These are phyloP conservation scores for Myriosclerotinia scirpicola DNA, from an alignment of 2,329 filamentous ascomycete species.

Conservation along the genomic window DNA sequence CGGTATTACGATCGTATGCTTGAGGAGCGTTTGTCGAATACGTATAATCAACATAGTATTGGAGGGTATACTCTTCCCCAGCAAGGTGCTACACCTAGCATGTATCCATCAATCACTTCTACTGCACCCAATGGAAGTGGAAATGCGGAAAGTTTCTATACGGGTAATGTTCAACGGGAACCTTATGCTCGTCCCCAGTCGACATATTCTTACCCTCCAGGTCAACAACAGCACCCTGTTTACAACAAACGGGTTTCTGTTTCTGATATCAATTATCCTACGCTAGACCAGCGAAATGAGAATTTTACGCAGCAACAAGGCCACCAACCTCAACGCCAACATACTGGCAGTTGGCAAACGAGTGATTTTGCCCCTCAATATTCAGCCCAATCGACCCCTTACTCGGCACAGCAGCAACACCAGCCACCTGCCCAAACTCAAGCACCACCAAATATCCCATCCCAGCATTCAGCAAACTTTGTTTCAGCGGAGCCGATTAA, in stretches of 20 bases:
- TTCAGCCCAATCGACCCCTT: slow-evolving; percentile 30
- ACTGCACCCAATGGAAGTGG: slow-evolving; percentile 49
- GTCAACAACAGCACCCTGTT: slow-evolving; percentile 48
- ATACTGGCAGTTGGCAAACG: slow-evolving; percentile 53
- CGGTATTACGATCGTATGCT: slow-evolving; percentile 98
- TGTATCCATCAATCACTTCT: slow-evolving; percentile 71
- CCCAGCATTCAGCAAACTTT: slow-evolving; percentile 40
- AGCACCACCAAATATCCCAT: slow-evolving; percentile 39
- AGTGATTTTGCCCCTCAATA: slow-evolving; percentile 29
- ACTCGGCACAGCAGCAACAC: slow-evolving; percentile 33
- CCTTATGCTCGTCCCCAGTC: slow-evolving; percentile 52
- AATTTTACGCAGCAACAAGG: slow-evolving; percentile 43
- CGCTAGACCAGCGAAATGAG: slow-evolving; percentile 32
- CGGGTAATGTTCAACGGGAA: slow-evolving; percentile 57
- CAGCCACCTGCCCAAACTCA: slow-evolving; percentile 31
- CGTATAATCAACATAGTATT: slow-evolving; percentile 79
- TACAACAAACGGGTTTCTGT: slow-evolving; percentile 35
- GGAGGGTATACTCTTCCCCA: slow-evolving; percentile 60
- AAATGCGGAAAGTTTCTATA: slow-evolving; percentile 80
- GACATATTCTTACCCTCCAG: slow-evolving; percentile 51
- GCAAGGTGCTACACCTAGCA: slow-evolving; percentile 53
- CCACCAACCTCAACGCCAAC: slow-evolving; percentile 48
- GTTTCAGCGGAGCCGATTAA: slow-evolving; percentile 41
- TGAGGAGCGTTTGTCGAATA: slow-evolving; percentile 89
- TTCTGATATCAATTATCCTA: slow-evolving; percentile 31